These are phyloP conservation scores for Candida manassasensis DNA, from an alignment of 805 yeast species.

Conservation along the genomic window DNA sequence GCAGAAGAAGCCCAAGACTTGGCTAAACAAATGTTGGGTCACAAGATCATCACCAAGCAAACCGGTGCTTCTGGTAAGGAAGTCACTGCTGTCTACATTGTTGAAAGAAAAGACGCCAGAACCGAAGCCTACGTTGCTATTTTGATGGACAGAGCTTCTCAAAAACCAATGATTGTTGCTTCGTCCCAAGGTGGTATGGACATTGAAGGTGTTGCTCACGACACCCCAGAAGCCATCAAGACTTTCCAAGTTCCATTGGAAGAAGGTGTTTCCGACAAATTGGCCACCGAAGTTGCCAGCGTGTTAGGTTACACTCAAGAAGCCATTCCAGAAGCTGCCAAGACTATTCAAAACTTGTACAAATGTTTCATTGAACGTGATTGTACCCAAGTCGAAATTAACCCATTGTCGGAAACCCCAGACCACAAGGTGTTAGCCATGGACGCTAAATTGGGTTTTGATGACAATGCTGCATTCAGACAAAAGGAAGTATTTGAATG, in stretches of 20 bases:
- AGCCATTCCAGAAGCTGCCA: conserved; percentile 83
- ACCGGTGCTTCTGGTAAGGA: conserved; percentile 96
- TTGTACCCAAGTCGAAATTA: conserved; percentile 97
- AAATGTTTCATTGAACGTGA: conserved; percentile 86
- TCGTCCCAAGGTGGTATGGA: conserved; percentile 99
- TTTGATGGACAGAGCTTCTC: conserved; percentile 88
- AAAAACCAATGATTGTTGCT: conserved; percentile 89
- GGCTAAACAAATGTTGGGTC: conserved; percentile 85
- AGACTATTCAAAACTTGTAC: conserved; percentile 80
- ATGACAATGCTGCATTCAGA: conserved; percentile 93
- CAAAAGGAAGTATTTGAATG: conserved; percentile 91
- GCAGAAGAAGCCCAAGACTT: conserved; percentile 83
- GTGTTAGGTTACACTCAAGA: conserved; percentile 75
- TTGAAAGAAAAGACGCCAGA: conserved; percentile 87
- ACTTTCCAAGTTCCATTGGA: conserved; percentile 76
- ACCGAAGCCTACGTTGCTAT: conserved; percentile 96
- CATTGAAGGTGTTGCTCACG: conserved; percentile 96
- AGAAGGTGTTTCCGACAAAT: conserved; percentile 71
- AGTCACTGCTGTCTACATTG: conserved; percentile 94
- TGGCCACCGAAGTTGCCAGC: conserved; percentile 73
- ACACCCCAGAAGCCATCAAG: conserved; percentile 86
- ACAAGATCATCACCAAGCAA: conserved; percentile 95
- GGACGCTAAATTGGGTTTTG: conserved; percentile 99
- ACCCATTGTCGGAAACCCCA: conserved; percentile 91
- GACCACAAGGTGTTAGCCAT: conserved; percentile 90